These are phyloP conservation scores for Phytopythium delawarense DNA, from an alignment of 352 stramenopile genomes.

Conservation along the genomic window DNA sequence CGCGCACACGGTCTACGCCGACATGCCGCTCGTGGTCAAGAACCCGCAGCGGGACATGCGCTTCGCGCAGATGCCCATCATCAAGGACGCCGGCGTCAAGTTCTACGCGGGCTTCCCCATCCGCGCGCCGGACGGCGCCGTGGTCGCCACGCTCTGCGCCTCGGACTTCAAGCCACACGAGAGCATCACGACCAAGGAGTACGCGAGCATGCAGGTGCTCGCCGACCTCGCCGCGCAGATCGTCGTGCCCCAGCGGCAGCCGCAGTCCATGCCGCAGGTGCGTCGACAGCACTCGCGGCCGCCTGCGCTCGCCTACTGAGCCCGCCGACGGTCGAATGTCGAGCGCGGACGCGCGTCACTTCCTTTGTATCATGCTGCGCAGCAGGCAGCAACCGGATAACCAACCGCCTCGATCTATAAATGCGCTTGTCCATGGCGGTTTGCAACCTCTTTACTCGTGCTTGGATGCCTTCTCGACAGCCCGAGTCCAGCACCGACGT, in stretches of 20 bases:
- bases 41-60: conserved; percentile 54
- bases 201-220: conserved; percentile 61
- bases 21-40: conserved; percentile 50
- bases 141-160: conserved; percentile 48
- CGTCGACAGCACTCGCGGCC: conserved; percentile 4
- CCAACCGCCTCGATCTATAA: background rate
- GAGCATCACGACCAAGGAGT: conserved; percentile 58
- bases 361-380: background rate
- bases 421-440: background rate
- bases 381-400: background rate
- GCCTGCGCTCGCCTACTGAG: conserved; percentile 3
- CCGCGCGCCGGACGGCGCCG: conserved; percentile 33
- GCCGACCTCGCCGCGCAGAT: conserved; percentile 41
- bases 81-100: conserved; percentile 35
- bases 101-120: conserved; percentile 68
- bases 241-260: conserved; percentile 16
- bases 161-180: conserved; percentile 38
- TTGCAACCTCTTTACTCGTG: background rate
- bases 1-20: conserved; percentile 44
- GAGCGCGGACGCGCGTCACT: background rate
- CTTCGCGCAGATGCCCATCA: conserved; percentile 44
- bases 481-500: background rate
- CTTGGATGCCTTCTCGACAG: background rate
- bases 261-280: conserved; percentile 2
- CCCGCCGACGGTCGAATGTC: background rate